Base-by-base conservation (phyloP, 257 asterid genomes). In the Handroanthus guayacan region DNA sequence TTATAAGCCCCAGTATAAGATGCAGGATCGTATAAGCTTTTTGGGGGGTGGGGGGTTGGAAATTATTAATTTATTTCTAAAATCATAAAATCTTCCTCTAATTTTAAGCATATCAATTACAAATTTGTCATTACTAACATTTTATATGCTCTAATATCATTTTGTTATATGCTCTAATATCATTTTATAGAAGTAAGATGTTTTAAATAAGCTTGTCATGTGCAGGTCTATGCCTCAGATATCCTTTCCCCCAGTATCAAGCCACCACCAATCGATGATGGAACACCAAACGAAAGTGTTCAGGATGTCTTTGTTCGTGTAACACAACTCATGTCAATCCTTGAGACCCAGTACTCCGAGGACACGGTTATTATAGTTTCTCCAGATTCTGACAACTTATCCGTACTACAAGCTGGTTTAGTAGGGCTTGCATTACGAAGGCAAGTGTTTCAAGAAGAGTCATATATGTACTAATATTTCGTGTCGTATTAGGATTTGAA, bases 301-400 rank as follows among this genome's bases (percentile, higher is more conserved):
- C 88, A 84, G 9, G 99, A 92, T 67, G 99, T 94, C 5, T 92
- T 92, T 82, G 99, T 94, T 36, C 99, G 97, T 14, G 93, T 94
- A 62, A 94, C 97, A 10, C 97, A 92, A 55, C 93, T 92, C 79
- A 94, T 92, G 99, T 92, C 99, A 0, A 88, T 94, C 77, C 99
- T 94, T 14, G 99, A 94, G 82, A 92, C 96, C 1, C 99, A 92
- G 50, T 94, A 94, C 63, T 83, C 98, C 0, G 96, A 78, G 36
- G 94, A 92, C 69, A 89, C 97, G 0, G 93, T 92, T 44, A 70
- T 94, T 61, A 90, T 92, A 64, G 97, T 94, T 20, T 94, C 98
- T 38, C 97, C 97, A 0, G 97, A 94, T 86, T 92, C 98, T 0
- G 93, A 94, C 84, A 94, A 92, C 82, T 78, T 94, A 81, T 77